Evolutionary conservation across 2,329 filamentous ascomycete genomes (phyloP), one percentile per base, ranked within the genome.

Genomic region (Falciphora oryzae): DNA sequence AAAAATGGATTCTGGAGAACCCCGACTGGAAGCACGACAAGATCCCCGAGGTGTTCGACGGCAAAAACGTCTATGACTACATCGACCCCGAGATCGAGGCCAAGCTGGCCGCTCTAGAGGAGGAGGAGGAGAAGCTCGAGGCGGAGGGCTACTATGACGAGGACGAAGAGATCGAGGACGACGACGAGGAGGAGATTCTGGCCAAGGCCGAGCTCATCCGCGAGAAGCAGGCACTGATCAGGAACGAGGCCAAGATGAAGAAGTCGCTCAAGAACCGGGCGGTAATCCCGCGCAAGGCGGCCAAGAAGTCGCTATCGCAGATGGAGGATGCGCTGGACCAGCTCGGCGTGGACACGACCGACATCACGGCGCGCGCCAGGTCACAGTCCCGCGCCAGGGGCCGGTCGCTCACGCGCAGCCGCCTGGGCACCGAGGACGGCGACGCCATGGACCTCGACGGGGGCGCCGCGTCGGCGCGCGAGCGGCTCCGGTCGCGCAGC

Each of bases 221-320:
- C 68, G 93, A 97, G 83, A 97, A 98, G 87, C 89, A 92, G 71
- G 85, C 89, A 68, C 83, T 97, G 67, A 95, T 98, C 79, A 88
- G 91, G 75, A 98, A 98, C 79, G 95, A 96, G 73, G 91, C 92
- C 68, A 91, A 91, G 80, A 93, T 96, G 89, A 91, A 92, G 80
- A 98, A 97, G 83, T 90, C 89, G 57, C 87, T 99, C 76, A 98
- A 99, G 89, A 99, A 99, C 83, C 88, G 93, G 70, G 94, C 95
- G 67, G 85, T 94, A 70, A 96, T 99, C 69, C 96, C 95, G 29
- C 89, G 95, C 73, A 90, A 89, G 70, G 85, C 87, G 70, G 87
- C 89, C 75, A 86, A 92, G 76, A 92, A 93, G 81, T 89, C 91
- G 67, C 83, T 97, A 63, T 90, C 91, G 28, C 88, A 96, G 76